These are phyloP conservation scores for Brassica juncea DNA, from an alignment of 345 rosid species.

Conservation along the genomic window DNA sequence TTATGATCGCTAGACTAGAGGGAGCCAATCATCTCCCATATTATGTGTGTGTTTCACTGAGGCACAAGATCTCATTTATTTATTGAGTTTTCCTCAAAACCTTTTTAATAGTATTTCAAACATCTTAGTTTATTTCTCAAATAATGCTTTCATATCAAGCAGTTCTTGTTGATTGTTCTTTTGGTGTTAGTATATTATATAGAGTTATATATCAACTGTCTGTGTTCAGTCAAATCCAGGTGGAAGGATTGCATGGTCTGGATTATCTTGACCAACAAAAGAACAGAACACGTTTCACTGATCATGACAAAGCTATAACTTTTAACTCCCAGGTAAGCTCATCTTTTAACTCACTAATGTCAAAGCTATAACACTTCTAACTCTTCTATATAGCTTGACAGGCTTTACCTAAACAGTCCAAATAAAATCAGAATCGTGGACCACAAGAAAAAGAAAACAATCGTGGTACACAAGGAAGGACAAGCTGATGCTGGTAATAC, in stretches of 20 bases:
- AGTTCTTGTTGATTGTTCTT: not conserved
- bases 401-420: slow-evolving; percentile 75
- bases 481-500: slow-evolving; percentile 79
- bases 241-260: slow-evolving; percentile 78
- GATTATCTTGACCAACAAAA: slow-evolving; percentile 87
- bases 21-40: not conserved
- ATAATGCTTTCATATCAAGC: no score
- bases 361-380: slow-evolving; percentile 49
- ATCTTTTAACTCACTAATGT: slow-evolving; percentile 49
- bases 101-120: not conserved
- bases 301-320: slow-evolving; percentile 76
- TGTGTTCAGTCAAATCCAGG: slow-evolving; percentile 79
- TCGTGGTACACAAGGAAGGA: slow-evolving; percentile 87
- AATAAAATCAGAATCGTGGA: slow-evolving; percentile 77
- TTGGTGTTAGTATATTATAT: not conserved
- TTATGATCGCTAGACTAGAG: not conserved
- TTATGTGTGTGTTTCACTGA: not conserved
- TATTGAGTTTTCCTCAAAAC: not conserved
- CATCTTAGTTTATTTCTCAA: not conserved
- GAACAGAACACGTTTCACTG: slow-evolving; percentile 74
- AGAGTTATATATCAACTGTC: not conserved
- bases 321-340: slow-evolving; percentile 74
- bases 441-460: slow-evolving; percentile 86
- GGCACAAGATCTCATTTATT: no score
- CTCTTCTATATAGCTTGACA: slow-evolving; percentile 58